Base-by-base conservation (phyloP, 352 stramenopile genomes). In the Phytopythium boreale region DNA sequence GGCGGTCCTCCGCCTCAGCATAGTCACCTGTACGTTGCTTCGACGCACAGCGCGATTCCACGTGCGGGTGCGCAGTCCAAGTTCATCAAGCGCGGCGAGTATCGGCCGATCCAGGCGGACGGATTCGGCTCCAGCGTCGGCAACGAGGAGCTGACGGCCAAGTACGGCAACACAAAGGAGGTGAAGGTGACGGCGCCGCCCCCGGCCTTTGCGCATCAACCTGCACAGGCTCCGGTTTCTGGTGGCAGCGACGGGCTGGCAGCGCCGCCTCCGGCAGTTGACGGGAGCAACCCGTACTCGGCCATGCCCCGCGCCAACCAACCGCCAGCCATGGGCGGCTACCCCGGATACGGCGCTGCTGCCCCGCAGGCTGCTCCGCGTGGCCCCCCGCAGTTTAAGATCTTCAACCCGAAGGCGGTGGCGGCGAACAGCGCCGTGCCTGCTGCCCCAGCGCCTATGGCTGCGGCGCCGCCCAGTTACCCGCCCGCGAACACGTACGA, bases 51-150 rank as follows among this genome's bases (percentile, higher is more conserved):
- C 57, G 87, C 87, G 37, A 95, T 95, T 65, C 84, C 87, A 59
- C 81, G 84, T 22, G 66, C 63, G 20, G 76, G 81, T 11, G 69
- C 66, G 2, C 68, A 66, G 27, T 76, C 77, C 19, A 78, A 84
- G 39, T 72, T 76, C 24, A 79, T 88, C 63, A 83, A 83, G 39
- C 79, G 79, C 9, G 82, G 82, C 47, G 82, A 91, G 61, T 92
- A 92, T 59, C 87, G 88, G 36, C 84, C 87, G 24, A 95, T 96
- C 39, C 82, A 96, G 62, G 85, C 89, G 1, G 89, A 97, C 62
- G 89, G 89, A 29, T 97, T 97, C 61, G 89, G 90, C 44, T 88
- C 85, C 15, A 96, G 87, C 59, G 89, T 97, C 8, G 89, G 89
- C 56, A 97, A 97, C 59, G 81, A 92, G 29, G 77, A 89, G 49